Percentiles rank a stretch among this genome's conserved stretches.
These are phyloP conservation scores for Phytophthora pistaciae DNA, from an alignment of 352 stramenopile genomes.

Conservation along the genomic window DNA sequence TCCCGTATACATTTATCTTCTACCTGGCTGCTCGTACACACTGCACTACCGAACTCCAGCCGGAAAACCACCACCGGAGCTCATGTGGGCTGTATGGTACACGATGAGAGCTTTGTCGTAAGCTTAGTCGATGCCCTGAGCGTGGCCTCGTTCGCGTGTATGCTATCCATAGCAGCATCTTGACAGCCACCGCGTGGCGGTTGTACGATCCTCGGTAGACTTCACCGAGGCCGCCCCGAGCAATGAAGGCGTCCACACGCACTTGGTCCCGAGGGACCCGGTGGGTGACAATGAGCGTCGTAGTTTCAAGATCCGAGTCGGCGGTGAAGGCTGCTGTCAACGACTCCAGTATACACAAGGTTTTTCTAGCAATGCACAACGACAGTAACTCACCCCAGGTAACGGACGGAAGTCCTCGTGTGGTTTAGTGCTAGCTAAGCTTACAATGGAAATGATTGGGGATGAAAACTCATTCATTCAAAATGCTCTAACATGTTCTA, in stretches of 20 bases:
- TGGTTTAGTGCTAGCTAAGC: too few relatives aligned
- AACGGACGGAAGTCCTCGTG: too few relatives aligned
- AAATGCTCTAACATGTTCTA: not conserved
- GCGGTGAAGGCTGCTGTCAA: not conserved
- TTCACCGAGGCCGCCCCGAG: slow-evolving; percentile 41
- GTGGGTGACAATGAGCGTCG: slow-evolving; percentile 5
- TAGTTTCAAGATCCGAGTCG: slow-evolving; percentile 15
- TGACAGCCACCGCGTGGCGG: slow-evolving; percentile 45
- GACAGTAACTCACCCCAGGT: too few relatives aligned
- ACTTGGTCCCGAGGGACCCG: slow-evolving; percentile 19
- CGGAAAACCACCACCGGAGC: too few relatives aligned
- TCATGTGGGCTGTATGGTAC: slow-evolving; percentile 33
- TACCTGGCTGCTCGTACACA: too few relatives aligned
- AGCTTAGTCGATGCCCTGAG: slow-evolving; percentile 32
- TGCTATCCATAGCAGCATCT: slow-evolving; percentile 41
- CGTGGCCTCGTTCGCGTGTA: slow-evolving; percentile 6
- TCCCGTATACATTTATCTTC: too few relatives aligned
- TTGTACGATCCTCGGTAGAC: slow-evolving; percentile 53
- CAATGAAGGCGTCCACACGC: slow-evolving; percentile 1
- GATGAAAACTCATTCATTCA: not conserved
- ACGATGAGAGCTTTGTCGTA: slow-evolving; percentile 38
- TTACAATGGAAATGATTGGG: too few relatives aligned
- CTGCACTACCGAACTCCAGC: too few relatives aligned
- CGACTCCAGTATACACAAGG: too few relatives aligned
- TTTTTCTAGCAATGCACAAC: too few relatives aligned